Evolutionary conservation across 1,284 basidiomycete genomes (phyloP), one percentile per base, ranked within the genome.

Genomic region (Tylopilus sp.): DNA sequence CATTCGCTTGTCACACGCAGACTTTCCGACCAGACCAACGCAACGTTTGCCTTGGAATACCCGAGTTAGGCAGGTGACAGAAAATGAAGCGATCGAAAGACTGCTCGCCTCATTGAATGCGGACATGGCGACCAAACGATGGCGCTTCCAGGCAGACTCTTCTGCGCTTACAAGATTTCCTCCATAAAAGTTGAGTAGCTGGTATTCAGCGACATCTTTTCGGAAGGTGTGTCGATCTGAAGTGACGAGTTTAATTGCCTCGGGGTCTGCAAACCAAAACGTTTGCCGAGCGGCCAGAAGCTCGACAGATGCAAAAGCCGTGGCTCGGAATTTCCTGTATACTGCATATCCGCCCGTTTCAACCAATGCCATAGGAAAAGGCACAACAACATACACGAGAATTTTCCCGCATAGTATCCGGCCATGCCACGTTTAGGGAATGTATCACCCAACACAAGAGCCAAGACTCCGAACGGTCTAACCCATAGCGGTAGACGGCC

Each of bases 11-110:
- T 55, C 6, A 76, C 61, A 6, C 69, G 65, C 5, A 70, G 64
- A 0, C 72, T 65, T 52, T 76, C 72, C 6, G 58, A 54, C 74
- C 73, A 77, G 11, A 77, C 74, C 3, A 76, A 61, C 6, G 67
- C 68, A 46, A 74, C 69, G 29, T 76, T 77, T 15, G 66, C 64
- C 73, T 75, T 54, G 21, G 6, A 29, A 16, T 7, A 29, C 38
- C 8, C 16, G 21, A 0, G 19, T 51, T 28, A 51, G 50, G 35
- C 31, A 16, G 21, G 42, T 13, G 23, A 28, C 8, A 15, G 2
- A 15, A 12, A 15, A 40, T 23, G 1, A 13, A 3, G 3, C 6
- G 13, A 21, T 18, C 0, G 3, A 34, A 39, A 23, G 23, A 19
- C 7, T 2, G 4, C 60, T 50, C 38, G n/a, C 60, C 53, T 63